A percentile compares a stretch with the other conserved stretches of the same genome.
Evolutionary conservation across 805 yeast species (phyloP).

Genomic region (Candida sanyiensis): DNA sequence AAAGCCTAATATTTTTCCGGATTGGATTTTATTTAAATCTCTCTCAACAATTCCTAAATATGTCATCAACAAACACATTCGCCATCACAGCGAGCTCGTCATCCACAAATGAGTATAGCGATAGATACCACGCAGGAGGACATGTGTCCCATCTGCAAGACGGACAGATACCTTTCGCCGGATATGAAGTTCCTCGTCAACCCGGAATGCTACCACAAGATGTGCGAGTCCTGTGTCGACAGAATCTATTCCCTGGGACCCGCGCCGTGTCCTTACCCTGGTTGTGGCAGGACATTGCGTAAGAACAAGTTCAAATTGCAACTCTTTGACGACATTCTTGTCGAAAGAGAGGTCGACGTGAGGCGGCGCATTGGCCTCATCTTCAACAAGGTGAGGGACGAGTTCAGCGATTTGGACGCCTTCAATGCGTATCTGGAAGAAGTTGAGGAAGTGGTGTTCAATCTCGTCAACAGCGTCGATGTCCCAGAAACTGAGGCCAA

Average conservation of each 20-base stretch:
- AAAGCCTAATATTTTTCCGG: not conserved
- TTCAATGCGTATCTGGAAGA: slow-evolving; percentile 79
- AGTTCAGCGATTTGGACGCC: slow-evolving; percentile 53
- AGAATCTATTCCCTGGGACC: slow-evolving; percentile 93
- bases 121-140: slow-evolving; percentile 40
- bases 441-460: slow-evolving; percentile 75
- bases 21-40: not conserved
- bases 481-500: slow-evolving; percentile 62
- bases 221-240: slow-evolving; percentile 95
- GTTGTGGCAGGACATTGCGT: slow-evolving; percentile 81
- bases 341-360: slow-evolving; percentile 90
- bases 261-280: slow-evolving; percentile 91
- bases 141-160: slow-evolving; percentile 96
- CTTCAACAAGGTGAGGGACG: slow-evolving; percentile 74
- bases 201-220: slow-evolving; percentile 97
- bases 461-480: slow-evolving; percentile 64
- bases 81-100: not conserved
- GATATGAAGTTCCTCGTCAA: slow-evolving; percentile 88
- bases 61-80: not conserved
- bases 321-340: slow-evolving; percentile 82
- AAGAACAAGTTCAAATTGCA: slow-evolving; percentile 89
- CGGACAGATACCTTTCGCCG: slow-evolving; percentile 90
- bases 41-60: not conserved
- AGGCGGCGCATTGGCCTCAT: slow-evolving; percentile 71
- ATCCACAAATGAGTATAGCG: not conserved